phyloP scores from a whole-genome alignment of 805 yeast genomes.

The Lipomyces sp. region DNA sequence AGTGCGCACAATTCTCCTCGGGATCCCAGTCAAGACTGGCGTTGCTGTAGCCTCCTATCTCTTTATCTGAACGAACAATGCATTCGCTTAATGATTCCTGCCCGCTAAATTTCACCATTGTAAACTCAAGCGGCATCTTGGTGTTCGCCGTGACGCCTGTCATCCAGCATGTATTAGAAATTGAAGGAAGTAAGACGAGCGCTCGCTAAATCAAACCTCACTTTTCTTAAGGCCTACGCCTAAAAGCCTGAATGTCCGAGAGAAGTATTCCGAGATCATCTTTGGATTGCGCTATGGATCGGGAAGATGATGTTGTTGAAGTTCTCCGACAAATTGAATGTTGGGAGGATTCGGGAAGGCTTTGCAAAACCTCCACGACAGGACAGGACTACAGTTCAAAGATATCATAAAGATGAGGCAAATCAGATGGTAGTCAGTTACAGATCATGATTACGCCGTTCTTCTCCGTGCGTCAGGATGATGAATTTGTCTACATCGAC shows the following conservation, averaged over 20 bases:
- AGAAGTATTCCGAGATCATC: background rate
- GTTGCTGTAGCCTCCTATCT: constrained; percentile 75
- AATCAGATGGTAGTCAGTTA: background rate
- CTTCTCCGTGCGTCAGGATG: constrained; percentile 74
- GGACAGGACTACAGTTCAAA: too few relatives aligned
- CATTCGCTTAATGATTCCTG: constrained; percentile 50
- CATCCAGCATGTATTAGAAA: background rate
- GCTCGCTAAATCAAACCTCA: background rate
- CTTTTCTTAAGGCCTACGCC: background rate
- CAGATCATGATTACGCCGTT: constrained; percentile 77
- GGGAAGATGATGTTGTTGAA: too few relatives aligned
- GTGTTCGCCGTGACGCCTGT: constrained; percentile 8
- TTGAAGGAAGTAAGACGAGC: background rate
- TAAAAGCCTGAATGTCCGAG: background rate
- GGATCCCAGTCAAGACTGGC: constrained; percentile 48
- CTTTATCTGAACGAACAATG: constrained; percentile 65
- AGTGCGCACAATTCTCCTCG: constrained; percentile 52
- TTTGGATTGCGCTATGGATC: too few relatives aligned
- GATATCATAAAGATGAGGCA: too few relatives aligned
- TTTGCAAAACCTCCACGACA: too few relatives aligned
- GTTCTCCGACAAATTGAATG: background rate
- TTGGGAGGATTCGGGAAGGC: background rate
- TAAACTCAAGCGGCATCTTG: constrained; percentile 34
- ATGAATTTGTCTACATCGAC: constrained; percentile 59
- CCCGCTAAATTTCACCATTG: constrained; percentile 58